Evolutionary conservation across 257 asterid species (phyloP), one percentile per base, ranked within the genome.

Genomic region (Solanum bulbocastanum): DNA sequence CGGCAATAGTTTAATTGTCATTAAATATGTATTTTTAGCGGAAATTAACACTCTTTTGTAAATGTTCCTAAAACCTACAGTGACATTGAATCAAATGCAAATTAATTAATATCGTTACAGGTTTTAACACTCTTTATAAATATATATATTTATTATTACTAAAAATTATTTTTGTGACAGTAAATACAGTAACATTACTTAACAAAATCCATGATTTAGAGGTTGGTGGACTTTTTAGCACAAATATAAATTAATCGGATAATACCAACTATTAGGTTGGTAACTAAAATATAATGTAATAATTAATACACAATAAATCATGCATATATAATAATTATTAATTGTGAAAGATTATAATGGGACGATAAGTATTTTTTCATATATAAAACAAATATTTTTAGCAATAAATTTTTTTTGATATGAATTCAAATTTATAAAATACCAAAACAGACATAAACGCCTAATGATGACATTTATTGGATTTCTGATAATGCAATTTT

Each of bases 381-480:
- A 10, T 15, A 32, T 69, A 69, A 69, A 35, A 30, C 3, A 71
- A 4, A 32, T 32, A 10, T 7, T 71, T 71, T 20, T 7, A 2
- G n/a, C 1, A 32, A 32, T 69, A 30, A 30, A 25, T 0, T 0
- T 3, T 1, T 69, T 20, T 33, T 1, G 0, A 35, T 18, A 35
- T 35, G 12, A 6, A 18, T 72, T 72, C 4, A 35, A 35, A 72
- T 35, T 72, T 18, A 18, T 33, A 4, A 3, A 22, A 18, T 12
- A 1, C 8, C 2, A 8, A 10, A 72, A 72, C 4, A 68, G 11
- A 30, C 0, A 6, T 2, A 68, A 5, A 71, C 6, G 18, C 39
- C 49, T 36, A 25, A 40, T 73, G 49, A 36, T 74, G 5, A 3
- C 10, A 74, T 74, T 74, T 74, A 18, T 74, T 22, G 83, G 11